A percentile compares a stretch with the other conserved stretches of the same genome.
Evolutionary conservation across 2,329 filamentous ascomycete genomes (phyloP).

Genomic region (Coniella vitis): DNA sequence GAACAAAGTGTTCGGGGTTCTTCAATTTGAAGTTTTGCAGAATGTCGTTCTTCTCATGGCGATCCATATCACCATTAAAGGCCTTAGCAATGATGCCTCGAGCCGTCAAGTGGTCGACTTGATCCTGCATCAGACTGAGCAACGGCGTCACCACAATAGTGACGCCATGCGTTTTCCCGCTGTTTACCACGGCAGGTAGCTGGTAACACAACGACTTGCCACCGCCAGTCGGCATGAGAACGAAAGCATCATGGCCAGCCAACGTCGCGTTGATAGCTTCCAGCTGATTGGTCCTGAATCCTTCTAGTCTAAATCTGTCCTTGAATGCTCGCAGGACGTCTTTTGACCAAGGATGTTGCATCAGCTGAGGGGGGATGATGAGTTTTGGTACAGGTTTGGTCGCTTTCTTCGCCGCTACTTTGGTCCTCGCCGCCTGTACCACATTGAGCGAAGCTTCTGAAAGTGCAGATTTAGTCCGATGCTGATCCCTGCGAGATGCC

Average conservation of each 20-base stretch:
- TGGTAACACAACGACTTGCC: constrained; percentile 98
- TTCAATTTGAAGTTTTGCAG: constrained; percentile 55
- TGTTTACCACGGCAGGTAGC: constrained; percentile 75
- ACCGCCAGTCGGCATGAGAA: constrained; percentile 95
- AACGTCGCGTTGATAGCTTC: constrained; percentile 95
- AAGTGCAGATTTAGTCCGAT: constrained; percentile 31
- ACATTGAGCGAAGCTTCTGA: constrained; percentile 44
- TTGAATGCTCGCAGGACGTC: constrained; percentile 78
- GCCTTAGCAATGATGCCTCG: constrained; percentile 72
- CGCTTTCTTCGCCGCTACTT: constrained; percentile 24
- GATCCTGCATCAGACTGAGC: constrained; percentile 94
- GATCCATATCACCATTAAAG: constrained; percentile 70
- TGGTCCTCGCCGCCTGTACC: constrained; percentile 26
- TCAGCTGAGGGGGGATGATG: constrained; percentile 43
- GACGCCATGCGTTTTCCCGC: constrained; percentile 75
- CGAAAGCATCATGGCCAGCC: constrained; percentile 80
- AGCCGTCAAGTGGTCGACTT: constrained; percentile 73
- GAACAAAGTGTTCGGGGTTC: constrained; percentile 68
- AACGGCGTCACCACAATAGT: constrained; percentile 94
- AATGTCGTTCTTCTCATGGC: constrained; percentile 57
- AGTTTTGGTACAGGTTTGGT: constrained; percentile 25
- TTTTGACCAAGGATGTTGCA: constrained; percentile 72
- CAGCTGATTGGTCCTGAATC: constrained; percentile 85
- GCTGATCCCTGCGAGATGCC: constrained; percentile 20
- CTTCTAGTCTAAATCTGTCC: constrained; percentile 74